These are phyloP conservation scores for Colletotrichum neosansevieriae DNA, from an alignment of 2,329 filamentous ascomycete genomes.

Conservation along the genomic window DNA sequence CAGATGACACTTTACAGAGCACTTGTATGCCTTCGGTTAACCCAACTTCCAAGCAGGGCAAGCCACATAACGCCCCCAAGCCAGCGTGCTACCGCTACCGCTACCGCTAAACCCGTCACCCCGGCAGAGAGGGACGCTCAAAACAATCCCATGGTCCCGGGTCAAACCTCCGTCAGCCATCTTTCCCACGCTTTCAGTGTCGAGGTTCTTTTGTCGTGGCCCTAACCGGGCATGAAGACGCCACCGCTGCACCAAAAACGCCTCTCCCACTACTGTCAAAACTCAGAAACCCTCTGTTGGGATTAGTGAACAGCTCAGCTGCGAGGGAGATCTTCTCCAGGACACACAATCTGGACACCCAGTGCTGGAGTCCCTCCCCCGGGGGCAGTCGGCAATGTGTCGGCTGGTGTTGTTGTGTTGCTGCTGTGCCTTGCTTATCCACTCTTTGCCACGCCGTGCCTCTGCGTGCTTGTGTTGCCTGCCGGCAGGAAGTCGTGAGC, in stretches of 20 bases:
- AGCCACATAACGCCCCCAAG: background rate
- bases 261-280: background rate
- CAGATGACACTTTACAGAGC: conserved; percentile 13
- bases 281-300: too few species aligned
- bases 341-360: too few species aligned
- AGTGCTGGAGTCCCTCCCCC: too few species aligned
- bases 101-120: conserved; percentile 9
- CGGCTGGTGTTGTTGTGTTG: too few species aligned
- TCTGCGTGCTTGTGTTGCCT: background rate
- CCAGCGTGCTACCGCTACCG: background rate
- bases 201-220: background rate
- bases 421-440: background rate
- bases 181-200: background rate
- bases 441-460: too few species aligned
- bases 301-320: too few species aligned
- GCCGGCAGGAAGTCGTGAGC: too few species aligned
- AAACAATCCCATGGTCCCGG: conserved; percentile 26
- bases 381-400: too few species aligned
- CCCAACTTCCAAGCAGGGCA: background rate
- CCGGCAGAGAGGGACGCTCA: conserved; percentile 7
- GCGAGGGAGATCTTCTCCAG: too few species aligned
- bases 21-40: background rate
- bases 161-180: background rate
- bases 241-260: background rate
- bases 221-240: background rate